These are phyloP conservation scores for Fremontodendron californicum DNA, from an alignment of 345 rosid genomes.

Conservation along the genomic window DNA sequence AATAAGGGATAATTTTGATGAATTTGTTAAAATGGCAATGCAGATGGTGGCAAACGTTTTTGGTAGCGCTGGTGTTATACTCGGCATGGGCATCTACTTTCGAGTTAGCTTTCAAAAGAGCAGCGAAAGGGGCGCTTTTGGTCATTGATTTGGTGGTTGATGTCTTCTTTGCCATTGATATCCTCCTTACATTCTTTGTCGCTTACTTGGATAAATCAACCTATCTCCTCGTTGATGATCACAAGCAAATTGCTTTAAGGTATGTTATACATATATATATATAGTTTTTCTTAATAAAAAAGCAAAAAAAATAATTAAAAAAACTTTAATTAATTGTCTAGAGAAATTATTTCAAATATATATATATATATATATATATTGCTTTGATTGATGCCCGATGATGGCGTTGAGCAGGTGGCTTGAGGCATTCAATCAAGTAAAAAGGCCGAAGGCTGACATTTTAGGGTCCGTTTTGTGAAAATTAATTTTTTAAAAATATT, in stretches of 20 bases:
- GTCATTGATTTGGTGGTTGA: conserved; percentile 73
- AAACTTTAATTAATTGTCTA: too few relatives aligned
- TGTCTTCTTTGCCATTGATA: conserved; percentile 71
- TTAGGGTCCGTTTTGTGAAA: too few relatives aligned
- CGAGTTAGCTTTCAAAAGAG: conserved; percentile 69
- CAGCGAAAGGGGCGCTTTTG: conserved; percentile 46
- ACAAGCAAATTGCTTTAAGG: conserved; percentile 66
- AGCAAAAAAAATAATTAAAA: too few relatives aligned
- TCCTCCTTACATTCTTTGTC: conserved; percentile 78
- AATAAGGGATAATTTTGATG: too few relatives aligned
- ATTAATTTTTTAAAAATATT: too few relatives aligned
- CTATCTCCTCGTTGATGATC: conserved; percentile 77
- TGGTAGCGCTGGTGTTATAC: conserved; percentile 69
- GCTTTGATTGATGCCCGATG: neutral
- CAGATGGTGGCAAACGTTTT: conserved; percentile 76
- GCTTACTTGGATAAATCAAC: conserved; percentile 77
- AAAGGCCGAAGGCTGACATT: too few relatives aligned
- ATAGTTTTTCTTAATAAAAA: too few relatives aligned
- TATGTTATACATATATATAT: too few relatives aligned
- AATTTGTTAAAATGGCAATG: neutral
- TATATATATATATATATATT: too few relatives aligned
- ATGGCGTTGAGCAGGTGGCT: too few relatives aligned
- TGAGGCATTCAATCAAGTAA: neutral
- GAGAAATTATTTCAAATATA: too few relatives aligned
- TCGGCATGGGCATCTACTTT: conserved; percentile 89